A percentile compares a stretch with the other conserved stretches of the same genome.
Evolutionary conservation across 345 rosid genomes (phyloP).

Genomic region (Sonneratia caseolaris): DNA sequence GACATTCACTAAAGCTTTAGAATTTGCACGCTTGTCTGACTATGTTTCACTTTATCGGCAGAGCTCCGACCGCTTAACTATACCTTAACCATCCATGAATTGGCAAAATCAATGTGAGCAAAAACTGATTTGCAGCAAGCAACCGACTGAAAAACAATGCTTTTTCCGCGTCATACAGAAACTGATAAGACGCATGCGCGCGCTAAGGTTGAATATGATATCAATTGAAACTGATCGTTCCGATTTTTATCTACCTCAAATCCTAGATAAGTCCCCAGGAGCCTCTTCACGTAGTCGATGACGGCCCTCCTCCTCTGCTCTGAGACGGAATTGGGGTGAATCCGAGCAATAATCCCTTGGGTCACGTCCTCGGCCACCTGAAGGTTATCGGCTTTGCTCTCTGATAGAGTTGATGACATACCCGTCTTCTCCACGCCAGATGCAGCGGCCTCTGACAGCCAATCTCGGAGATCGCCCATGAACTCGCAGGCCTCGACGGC

Average conservation of each 20-base stretch:
- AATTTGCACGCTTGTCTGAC: neutral
- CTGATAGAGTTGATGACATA: conserved; percentile 26
- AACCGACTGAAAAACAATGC: neutral
- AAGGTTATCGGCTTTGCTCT: conserved; percentile 36
- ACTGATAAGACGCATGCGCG: neutral
- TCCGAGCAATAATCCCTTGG: conserved; percentile 45
- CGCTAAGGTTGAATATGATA: neutral
- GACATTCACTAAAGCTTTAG: neutral
- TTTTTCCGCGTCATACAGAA: neutral
- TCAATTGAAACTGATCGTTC: neutral
- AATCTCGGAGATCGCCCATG: conserved; percentile 72
- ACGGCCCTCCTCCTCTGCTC: conserved; percentile 65
- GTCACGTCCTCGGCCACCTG: conserved; percentile 55
- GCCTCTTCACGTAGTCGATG: conserved; percentile 51
- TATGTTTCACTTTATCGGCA: neutral
- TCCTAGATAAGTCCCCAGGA: conserved; percentile 32
- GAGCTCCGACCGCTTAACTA: neutral
- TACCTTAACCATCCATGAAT: neutral
- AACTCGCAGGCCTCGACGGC: conserved; percentile 8
- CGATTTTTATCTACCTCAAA: conserved; percentile 40
- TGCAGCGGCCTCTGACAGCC: conserved; percentile 41
- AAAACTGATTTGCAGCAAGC: neutral
- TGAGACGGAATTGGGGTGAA: conserved; percentile 57
- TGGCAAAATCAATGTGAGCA: neutral
- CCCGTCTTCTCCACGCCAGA: conserved; percentile 28